These are phyloP conservation scores for Lactarius vividus DNA, from an alignment of 768 basidiomycete genomes.

Conservation along the genomic window DNA sequence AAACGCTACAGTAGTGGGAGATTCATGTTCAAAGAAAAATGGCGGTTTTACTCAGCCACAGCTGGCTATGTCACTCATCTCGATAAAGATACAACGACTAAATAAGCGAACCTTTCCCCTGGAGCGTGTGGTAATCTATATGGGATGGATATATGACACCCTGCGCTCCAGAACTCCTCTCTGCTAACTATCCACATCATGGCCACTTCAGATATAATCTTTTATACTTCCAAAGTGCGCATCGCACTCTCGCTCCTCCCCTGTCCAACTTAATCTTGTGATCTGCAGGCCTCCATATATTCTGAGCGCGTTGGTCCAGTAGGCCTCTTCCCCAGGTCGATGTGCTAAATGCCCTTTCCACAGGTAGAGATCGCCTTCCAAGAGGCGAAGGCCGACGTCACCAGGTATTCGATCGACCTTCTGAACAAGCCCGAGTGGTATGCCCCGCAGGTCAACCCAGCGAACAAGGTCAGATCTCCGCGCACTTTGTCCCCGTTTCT, in stretches of 20 bases:
- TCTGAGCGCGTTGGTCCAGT: slow-evolving; percentile 46
- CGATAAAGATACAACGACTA: too few species aligned
- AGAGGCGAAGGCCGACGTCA: slow-evolving; percentile 49
- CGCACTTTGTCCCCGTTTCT: too few species aligned
- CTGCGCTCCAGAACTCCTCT: background rate
- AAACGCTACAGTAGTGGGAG: too few species aligned
- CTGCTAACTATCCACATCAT: background rate
- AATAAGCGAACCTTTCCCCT: too few species aligned
- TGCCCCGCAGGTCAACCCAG: slow-evolving; percentile 56
- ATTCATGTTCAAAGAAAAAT: too few species aligned
- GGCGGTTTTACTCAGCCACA: too few species aligned
- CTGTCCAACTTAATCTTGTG: background rate
- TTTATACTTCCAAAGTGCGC: slow-evolving; percentile 37
- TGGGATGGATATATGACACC: background rate
- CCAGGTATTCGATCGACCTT: slow-evolving; percentile 55
- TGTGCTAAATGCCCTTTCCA: background rate
- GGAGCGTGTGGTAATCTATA: too few species aligned
- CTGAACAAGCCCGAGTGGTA: slow-evolving; percentile 67
- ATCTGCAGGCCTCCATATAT: slow-evolving; percentile 50
- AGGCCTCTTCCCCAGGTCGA: background rate
- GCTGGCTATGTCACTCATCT: too few species aligned
- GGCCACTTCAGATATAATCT: slow-evolving; percentile 35
- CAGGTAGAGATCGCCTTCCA: slow-evolving; percentile 57
- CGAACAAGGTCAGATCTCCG: slow-evolving; percentile 47
- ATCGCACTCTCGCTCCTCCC: background rate